Conservation (phyloP, 139 green algal genomes). For the Chlorella sorokiniana region DNA sequence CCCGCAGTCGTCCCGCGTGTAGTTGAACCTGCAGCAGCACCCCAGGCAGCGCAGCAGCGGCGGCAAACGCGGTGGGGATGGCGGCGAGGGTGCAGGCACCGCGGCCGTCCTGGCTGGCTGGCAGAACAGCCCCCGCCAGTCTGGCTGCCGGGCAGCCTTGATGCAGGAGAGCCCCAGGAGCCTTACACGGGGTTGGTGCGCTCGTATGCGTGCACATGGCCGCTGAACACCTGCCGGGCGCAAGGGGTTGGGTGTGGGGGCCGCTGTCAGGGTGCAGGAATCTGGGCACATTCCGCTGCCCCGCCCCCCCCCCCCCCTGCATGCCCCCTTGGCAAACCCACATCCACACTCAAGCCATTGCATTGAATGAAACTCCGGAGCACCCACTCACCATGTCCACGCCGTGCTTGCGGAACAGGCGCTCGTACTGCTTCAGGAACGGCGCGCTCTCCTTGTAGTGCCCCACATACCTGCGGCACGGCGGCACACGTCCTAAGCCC, state of each 20-base stretch:
- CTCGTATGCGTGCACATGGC: slow-evolving; percentile 66
- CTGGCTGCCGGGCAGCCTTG: background rate
- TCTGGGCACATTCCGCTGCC: too few species aligned
- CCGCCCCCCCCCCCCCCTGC: too few species aligned
- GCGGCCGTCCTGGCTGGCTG: too few species aligned
- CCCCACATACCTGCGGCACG: too few species aligned
- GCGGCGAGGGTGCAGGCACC: too few species aligned
- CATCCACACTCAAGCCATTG: too few species aligned
- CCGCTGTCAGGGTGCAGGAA: too few species aligned
- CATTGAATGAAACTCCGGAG: too few species aligned
- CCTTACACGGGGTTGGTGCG: slow-evolving; percentile 44
- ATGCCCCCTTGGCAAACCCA: too few species aligned
- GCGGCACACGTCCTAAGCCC: too few species aligned
- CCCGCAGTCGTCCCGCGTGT: slow-evolving; percentile 39
- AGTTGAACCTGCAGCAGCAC: background rate
- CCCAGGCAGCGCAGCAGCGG: too few species aligned
- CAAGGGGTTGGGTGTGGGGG: background rate
- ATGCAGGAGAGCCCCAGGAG: slow-evolving; percentile 4
- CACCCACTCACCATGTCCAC: slow-evolving; percentile 38
- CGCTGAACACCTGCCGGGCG: slow-evolving; percentile 36
- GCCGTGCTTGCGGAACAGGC: background rate
- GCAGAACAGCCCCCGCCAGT: background rate
- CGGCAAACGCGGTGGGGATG: too few species aligned
- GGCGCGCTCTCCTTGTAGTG: slow-evolving; percentile 12
- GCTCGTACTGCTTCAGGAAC: background rate